Conservation (phyloP, 2,329 filamentous ascomycete species). For the Pestalotiopsis sp. region DNA sequence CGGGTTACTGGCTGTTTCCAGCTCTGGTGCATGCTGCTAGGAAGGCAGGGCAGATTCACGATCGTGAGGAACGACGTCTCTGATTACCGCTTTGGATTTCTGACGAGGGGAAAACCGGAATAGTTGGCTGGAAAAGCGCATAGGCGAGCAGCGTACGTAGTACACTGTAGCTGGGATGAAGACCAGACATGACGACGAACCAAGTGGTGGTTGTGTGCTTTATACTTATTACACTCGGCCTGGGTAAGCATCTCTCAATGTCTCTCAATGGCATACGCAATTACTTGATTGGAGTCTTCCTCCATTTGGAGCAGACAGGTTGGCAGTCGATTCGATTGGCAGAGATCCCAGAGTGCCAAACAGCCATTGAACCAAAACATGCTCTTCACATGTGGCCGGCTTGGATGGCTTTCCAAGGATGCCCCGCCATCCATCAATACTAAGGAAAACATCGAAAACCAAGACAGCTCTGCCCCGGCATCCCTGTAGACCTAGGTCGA, state of each 20-base stretch:
- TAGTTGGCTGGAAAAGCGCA: background rate
- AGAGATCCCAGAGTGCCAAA: background rate
- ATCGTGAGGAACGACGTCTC: background rate
- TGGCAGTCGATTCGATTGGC: background rate
- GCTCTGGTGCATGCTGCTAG: background rate
- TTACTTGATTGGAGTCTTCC: too few relatives aligned
- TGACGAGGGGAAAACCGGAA: background rate
- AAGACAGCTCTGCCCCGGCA: background rate
- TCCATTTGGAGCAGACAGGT: background rate
- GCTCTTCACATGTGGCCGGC: background rate
- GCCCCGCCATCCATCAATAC: background rate
- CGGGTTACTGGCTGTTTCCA: background rate
- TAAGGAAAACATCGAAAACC: background rate
- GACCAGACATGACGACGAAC: too few relatives aligned
- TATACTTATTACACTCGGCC: too few relatives aligned
- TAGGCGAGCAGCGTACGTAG: too few relatives aligned
- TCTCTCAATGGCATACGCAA: too few relatives aligned
- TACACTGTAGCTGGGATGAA: too few relatives aligned
- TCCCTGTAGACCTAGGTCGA: slow-evolving; percentile 2
- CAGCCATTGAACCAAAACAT: background rate
- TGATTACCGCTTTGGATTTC: background rate
- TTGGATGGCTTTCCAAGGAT: slow-evolving; percentile 3
- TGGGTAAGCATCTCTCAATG: too few relatives aligned
- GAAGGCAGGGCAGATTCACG: background rate
- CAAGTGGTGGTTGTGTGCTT: too few relatives aligned